A percentile compares a stretch with the other conserved stretches of the same genome.
Evolutionary conservation across 1,139 yeast species (phyloP).

Genomic region (Scheffersomyces titani): DNA sequence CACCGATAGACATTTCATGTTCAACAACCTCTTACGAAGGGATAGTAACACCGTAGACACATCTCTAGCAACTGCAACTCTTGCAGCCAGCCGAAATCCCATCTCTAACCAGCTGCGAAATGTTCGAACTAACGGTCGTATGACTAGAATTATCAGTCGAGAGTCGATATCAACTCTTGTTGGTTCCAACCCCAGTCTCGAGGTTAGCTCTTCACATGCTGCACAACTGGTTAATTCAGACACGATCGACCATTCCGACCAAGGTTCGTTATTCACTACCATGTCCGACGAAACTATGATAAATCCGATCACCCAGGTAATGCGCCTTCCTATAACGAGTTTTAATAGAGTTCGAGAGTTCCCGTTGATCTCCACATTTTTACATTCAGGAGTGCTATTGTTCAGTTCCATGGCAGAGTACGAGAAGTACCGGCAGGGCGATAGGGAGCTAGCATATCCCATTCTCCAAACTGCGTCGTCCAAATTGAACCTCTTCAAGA

Average conservation of each 20-base stretch:
- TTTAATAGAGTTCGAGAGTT: conserved; percentile 23
- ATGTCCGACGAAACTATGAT: conserved; percentile 33
- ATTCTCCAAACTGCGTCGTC: conserved; percentile 28
- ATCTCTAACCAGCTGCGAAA: not conserved
- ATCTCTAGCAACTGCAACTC: not conserved
- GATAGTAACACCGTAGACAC: not conserved
- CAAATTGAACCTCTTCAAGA: conserved; percentile 31
- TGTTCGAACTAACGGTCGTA: not conserved
- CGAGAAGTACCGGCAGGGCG: conserved; percentile 10
- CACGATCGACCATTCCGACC: conserved; percentile 9
- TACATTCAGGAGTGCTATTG: conserved; percentile 31
- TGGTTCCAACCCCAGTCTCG: not conserved
- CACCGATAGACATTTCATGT: not conserved
- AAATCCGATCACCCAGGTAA: conserved; percentile 20
- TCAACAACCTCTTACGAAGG: not conserved
- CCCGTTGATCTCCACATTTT: conserved; percentile 30
- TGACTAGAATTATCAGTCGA: not conserved
- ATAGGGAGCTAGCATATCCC: conserved; percentile 15
- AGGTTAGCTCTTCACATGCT: not conserved
- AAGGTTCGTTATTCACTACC: conserved; percentile 20
- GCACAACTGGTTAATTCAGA: not conserved
- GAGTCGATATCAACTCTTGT: not conserved
- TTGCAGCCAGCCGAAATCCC: not conserved
- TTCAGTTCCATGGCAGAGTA: conserved; percentile 21
- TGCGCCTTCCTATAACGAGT: conserved; percentile 20